A percentile compares a stretch with the other conserved stretches of the same genome.
These are phyloP conservation scores for Terana coerulea DNA, from an alignment of 768 basidiomycete genomes.

Conservation along the genomic window DNA sequence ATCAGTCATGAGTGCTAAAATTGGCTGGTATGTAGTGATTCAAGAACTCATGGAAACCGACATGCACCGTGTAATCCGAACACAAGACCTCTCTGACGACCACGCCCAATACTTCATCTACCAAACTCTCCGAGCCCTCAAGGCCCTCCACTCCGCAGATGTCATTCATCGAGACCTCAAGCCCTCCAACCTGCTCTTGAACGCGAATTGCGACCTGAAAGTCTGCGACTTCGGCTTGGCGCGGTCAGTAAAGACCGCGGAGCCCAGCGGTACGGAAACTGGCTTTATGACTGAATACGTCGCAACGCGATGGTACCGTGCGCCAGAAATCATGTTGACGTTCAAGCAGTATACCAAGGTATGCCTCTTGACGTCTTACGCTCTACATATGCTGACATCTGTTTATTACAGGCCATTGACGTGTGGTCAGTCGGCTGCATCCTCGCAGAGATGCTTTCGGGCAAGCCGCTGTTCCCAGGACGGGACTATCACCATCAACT, in stretches of 20 bases:
- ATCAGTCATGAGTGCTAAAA: not conserved
- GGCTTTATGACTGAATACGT: constrained; percentile 96
- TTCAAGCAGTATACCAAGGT: constrained; percentile 98
- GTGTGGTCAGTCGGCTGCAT: constrained; percentile 88
- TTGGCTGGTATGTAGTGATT: constrained; percentile 48
- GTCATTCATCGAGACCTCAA: constrained; percentile 97
- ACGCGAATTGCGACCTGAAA: constrained; percentile 95
- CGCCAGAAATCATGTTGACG: constrained; percentile 98
- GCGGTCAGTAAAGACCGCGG: constrained; percentile 82
- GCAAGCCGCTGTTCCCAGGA: constrained; percentile 95
- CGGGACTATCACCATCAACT: constrained; percentile 97
- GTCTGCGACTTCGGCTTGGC: constrained; percentile 95
- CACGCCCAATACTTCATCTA: constrained; percentile 94
- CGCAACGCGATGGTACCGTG: constrained; percentile 97
- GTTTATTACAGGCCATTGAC: constrained; percentile 61
- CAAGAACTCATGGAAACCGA: constrained; percentile 96
- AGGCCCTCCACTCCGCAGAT: constrained; percentile 94
- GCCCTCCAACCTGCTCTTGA: constrained; percentile 94
- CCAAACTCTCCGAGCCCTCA: constrained; percentile 92
- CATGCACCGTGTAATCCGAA: constrained; percentile 94
- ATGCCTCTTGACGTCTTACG: constrained; percentile 16
- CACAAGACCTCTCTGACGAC: constrained; percentile 93
- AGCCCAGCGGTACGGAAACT: constrained; percentile 66
- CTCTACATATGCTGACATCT: not conserved
- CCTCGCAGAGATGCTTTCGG: constrained; percentile 95